Conservation (phyloP, 2,329 filamentous ascomycete species). For the Gaeumannomyces tritici region DNA sequence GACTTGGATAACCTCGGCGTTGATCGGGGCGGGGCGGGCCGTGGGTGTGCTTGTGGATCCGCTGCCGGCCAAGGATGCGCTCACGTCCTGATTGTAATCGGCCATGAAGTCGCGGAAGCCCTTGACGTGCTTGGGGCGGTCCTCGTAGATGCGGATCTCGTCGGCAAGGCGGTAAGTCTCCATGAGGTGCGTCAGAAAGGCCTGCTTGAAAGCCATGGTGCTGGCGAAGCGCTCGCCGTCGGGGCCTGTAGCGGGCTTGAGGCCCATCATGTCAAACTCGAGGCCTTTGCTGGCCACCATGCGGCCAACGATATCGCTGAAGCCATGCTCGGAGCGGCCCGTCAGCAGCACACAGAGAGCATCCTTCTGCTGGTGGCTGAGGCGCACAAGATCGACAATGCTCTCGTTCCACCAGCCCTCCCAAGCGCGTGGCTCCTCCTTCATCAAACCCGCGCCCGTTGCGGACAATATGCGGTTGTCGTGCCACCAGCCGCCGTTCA, state of each 20-base stretch:
- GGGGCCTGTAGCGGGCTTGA: slow-evolving; percentile 80
- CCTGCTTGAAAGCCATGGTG: slow-evolving; percentile 90
- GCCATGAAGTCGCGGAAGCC: slow-evolving; percentile 79
- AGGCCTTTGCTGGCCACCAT: slow-evolving; percentile 72
- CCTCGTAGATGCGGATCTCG: slow-evolving; percentile 72
- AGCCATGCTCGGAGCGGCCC: slow-evolving; percentile 69
- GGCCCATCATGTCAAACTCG: slow-evolving; percentile 76
- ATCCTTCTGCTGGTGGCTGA: slow-evolving; percentile 78
- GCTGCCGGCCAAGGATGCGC: background rate
- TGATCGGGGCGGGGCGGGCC: slow-evolving; percentile 54
- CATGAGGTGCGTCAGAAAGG: slow-evolving; percentile 69
- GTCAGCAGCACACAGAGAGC: slow-evolving; percentile 80
- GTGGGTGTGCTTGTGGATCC: slow-evolving; percentile 11
- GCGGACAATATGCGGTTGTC: slow-evolving; percentile 76
- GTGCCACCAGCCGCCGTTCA: slow-evolving; percentile 95
- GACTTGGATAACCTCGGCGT: slow-evolving; percentile 78
- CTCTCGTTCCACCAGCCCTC: slow-evolving; percentile 95
- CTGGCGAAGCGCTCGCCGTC: slow-evolving; percentile 66
- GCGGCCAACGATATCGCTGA: slow-evolving; percentile 68
- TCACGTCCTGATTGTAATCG: slow-evolving; percentile 53
- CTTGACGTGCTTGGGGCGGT: slow-evolving; percentile 59
- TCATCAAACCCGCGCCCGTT: slow-evolving; percentile 72
- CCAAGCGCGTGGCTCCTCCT: slow-evolving; percentile 79
- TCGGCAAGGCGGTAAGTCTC: slow-evolving; percentile 75
- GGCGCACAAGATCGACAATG: slow-evolving; percentile 67